Base-by-base conservation (phyloP, 2,329 filamentous ascomycete species). In the Akanthomyces muscarius region DNA sequence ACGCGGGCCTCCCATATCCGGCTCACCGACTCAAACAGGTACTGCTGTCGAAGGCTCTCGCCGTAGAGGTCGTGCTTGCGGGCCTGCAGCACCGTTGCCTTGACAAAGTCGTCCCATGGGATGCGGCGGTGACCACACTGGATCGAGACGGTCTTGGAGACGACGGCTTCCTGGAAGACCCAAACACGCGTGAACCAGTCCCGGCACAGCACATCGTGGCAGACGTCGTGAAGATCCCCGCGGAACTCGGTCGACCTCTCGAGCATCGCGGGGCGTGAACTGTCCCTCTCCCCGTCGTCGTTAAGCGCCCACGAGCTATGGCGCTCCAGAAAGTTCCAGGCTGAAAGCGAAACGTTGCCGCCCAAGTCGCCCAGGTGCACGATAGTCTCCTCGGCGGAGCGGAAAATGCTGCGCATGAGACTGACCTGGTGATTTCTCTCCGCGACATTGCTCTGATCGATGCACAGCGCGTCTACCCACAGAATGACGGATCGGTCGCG, bases 401-500 rank as follows among this genome's bases (percentile, higher is more conserved):
- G 30, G 47, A 41, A 61, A 30, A 61, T 61, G 14, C 51, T 50
- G 18, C 48, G 16, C 58, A 61, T 61, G 45, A 52, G 47, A 16
- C 51, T 47, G 30, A 61, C 58, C 47, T 61, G 58, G 47, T 48
- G 45, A 3, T 48, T 48, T 21, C 45, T 48, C 47, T 63, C 61
- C 3, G 18, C 25, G 5, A 52, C 42, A 25, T 63, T 47, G 33
- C 25, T n/a, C 38, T 63, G 61, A 36, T 63, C 57, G 54, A 63
- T 63, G 54, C 61, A 63, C 50, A 63, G 45, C 18, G 61, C 61
- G 42, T 63, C 61, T 5, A 63, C 58, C 45, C 45, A 61, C 33
- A 61, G 18, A 2, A 61, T 14, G 16, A 42, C 42, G 3, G 44
- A 14, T n/a, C 36, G 58, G n/a, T 61, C 30, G n/a, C 58, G 45